phyloP scores from a whole-genome alignment of 1,139 yeast genomes.

The Pichia sp. region DNA sequence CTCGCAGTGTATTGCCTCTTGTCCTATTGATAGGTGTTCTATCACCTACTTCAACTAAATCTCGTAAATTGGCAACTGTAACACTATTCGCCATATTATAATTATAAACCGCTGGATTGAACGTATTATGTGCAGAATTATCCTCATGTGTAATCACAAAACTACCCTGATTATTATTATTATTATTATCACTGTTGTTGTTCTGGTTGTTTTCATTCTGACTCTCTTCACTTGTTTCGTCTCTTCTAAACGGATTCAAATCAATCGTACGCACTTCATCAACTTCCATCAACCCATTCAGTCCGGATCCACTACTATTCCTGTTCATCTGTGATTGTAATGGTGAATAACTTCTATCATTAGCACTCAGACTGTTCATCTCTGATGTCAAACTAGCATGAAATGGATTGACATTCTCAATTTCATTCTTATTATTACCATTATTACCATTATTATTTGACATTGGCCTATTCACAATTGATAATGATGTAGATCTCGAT shows the following conservation, averaged over 20 bases:
- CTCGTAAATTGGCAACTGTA: slow-evolving; percentile 24
- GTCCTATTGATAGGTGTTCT: slow-evolving; percentile 3
- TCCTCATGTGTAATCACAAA: slow-evolving; percentile 8
- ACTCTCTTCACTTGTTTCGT: neutral
- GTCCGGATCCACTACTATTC: neutral
- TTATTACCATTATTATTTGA: neutral
- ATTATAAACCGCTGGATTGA: slow-evolving; percentile 23
- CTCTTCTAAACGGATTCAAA: neutral
- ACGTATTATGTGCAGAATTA: slow-evolving; percentile 21
- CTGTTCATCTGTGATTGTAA: neutral
- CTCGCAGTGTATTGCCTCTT: slow-evolving; percentile 9
- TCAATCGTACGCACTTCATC: neutral
- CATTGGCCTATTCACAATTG: slow-evolving; percentile 1
- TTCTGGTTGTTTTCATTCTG: neutral
- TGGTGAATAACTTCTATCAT: neutral
- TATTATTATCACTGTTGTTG: neutral
- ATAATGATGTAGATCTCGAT: slow-evolving; percentile 7
- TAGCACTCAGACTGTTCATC: neutral
- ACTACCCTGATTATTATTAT: neutral
- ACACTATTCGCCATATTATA: slow-evolving; percentile 24
- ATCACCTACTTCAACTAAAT: slow-evolving; percentile 4
- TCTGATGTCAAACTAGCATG: slow-evolving; percentile 1
- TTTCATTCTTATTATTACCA: neutral
- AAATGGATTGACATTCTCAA: slow-evolving; percentile 4
- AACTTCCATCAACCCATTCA: neutral